Conservation (phyloP, 2,329 filamentous ascomycete species). For the Colletotrichum viniferum region DNA sequence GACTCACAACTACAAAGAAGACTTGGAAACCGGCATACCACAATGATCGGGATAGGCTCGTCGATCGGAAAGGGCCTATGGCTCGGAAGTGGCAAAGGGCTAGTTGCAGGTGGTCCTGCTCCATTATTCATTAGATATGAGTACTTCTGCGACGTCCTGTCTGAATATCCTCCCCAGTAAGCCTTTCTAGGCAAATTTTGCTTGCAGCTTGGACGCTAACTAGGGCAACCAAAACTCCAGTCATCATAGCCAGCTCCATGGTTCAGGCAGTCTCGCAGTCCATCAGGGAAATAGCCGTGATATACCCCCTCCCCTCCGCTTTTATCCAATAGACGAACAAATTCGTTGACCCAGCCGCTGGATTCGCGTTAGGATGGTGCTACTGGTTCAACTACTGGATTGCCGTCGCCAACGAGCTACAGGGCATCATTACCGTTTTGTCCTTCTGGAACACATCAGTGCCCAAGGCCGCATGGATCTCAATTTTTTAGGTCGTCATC, state of each 20-base stretch:
- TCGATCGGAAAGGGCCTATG: conserved; percentile 52
- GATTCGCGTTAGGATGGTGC: conserved; percentile 49
- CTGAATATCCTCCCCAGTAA: neutral
- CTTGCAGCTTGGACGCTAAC: too few species aligned
- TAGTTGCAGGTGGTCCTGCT: conserved; percentile 44
- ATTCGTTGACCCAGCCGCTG: conserved; percentile 45
- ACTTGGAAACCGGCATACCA: conserved; percentile 50
- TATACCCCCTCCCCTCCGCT: conserved; percentile 49
- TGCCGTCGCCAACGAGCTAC: conserved; percentile 47
- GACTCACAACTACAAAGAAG: conserved; percentile 34
- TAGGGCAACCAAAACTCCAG: neutral
- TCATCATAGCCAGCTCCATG: conserved; percentile 45
- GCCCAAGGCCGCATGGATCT: conserved; percentile 43
- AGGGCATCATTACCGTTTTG: conserved; percentile 44
- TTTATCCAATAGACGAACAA: conserved; percentile 52
- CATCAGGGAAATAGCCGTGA: conserved; percentile 49
- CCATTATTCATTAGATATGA: conserved; percentile 46
- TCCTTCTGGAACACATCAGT: conserved; percentile 46
- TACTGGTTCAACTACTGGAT: conserved; percentile 50
- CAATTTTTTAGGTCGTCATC: conserved; percentile 45
- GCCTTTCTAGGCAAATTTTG: neutral
- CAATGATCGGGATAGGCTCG: conserved; percentile 55
- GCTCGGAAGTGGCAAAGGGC: conserved; percentile 45
- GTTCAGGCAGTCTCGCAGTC: conserved; percentile 48
- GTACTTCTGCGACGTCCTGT: neutral